Percentiles rank a stretch among this genome's conserved stretches.
These are phyloP conservation scores for Chrysochromulina parva DNA, from an alignment of 78 protist genomes.

Conservation along the genomic window DNA sequence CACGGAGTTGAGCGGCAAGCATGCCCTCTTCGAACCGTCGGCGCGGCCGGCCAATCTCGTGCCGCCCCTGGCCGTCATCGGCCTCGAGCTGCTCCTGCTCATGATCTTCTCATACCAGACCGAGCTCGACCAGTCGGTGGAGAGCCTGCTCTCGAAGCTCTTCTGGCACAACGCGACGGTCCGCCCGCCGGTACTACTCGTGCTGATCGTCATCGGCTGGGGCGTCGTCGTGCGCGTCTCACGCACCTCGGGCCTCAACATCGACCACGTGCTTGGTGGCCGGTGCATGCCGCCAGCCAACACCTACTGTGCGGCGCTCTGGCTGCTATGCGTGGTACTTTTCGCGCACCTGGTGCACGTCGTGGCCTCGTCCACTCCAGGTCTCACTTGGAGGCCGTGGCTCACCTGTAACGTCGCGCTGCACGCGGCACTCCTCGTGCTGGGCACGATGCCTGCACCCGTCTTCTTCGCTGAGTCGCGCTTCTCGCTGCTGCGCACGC, in stretches of 20 bases:
- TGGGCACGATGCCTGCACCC: not conserved
- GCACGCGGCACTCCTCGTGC: not conserved
- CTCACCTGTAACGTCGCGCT: not conserved
- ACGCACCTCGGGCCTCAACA: not conserved
- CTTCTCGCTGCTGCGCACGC: not conserved
- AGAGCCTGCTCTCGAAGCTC: not conserved
- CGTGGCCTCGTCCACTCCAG: not conserved
- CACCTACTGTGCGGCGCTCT: not conserved
- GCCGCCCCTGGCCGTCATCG: too few relatives aligned
- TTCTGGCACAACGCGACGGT: conserved; percentile 4
- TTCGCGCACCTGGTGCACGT: not conserved
- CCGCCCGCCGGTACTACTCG: not conserved
- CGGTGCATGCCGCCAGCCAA: not conserved
- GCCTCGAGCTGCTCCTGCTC: too few relatives aligned
- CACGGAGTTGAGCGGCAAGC: too few relatives aligned
- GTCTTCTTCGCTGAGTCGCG: not conserved
- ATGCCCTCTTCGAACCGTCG: too few relatives aligned
- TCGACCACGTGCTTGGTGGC: conserved; percentile 14
- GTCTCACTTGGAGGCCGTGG: conserved; percentile 8
- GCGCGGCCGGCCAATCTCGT: too few relatives aligned
- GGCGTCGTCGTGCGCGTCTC: not conserved
- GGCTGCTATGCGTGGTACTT: not conserved
- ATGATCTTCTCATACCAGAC: too few relatives aligned
- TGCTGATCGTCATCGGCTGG: not conserved
- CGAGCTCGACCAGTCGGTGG: too few relatives aligned